These are phyloP conservation scores for Epichloe glyceriae DNA, from an alignment of 2,329 filamentous ascomycete genomes.

Conservation along the genomic window DNA sequence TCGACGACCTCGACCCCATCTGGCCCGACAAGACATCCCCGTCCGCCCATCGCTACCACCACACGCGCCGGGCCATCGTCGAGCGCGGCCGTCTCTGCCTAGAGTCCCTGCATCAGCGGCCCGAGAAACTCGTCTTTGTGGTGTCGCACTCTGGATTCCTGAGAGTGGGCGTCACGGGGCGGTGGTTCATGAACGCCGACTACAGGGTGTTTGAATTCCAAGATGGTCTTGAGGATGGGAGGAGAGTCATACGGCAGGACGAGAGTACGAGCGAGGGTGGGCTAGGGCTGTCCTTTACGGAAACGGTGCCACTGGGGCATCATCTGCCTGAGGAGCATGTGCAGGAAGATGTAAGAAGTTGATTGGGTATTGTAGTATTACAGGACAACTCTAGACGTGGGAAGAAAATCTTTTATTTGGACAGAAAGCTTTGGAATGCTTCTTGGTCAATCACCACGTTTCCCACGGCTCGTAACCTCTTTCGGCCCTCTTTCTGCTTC, in stretches of 20 bases:
- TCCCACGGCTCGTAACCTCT: constrained; percentile 70
- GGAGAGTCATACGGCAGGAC: constrained; percentile 30
- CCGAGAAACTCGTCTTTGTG: constrained; percentile 50
- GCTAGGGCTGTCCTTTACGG: constrained; percentile 21
- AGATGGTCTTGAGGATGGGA: constrained; percentile 11
- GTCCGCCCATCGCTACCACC: constrained; percentile 34
- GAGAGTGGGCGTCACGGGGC: constrained; percentile 40
- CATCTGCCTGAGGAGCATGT: neutral
- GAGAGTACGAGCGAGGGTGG: constrained; percentile 24
- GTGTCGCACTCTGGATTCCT: constrained; percentile 54
- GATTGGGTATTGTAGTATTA: neutral
- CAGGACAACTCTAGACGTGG: neutral
- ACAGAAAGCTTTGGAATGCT: constrained; percentile 86
- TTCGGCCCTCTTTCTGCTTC: constrained; percentile 92
- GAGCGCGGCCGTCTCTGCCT: constrained; percentile 40
- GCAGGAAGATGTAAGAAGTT: neutral
- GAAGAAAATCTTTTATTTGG: constrained; percentile 41
- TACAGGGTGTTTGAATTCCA: constrained; percentile 49
- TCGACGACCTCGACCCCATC: constrained; percentile 42
- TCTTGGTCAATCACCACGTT: constrained; percentile 95
- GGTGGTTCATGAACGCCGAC: constrained; percentile 48
- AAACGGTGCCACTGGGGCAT: constrained; percentile 24
- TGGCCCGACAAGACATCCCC: constrained; percentile 50
- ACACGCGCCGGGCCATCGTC: constrained; percentile 38
- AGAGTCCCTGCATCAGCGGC: constrained; percentile 33